These are phyloP conservation scores for Cichorium intybus DNA, from an alignment of 140 eudicot species.

Conservation along the genomic window DNA sequence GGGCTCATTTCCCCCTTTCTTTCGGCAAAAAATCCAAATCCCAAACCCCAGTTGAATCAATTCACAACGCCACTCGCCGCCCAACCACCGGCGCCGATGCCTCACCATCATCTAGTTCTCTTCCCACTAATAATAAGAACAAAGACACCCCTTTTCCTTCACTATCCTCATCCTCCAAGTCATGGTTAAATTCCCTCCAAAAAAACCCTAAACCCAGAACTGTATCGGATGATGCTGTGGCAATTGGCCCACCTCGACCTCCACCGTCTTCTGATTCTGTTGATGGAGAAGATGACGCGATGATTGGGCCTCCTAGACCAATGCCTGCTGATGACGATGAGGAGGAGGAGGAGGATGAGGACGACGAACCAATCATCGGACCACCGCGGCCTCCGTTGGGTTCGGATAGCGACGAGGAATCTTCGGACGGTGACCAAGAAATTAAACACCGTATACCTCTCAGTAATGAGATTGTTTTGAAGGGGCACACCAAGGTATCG, in stretches of 20 bases:
- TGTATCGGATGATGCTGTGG: conserved; percentile 11
- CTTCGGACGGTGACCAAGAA: conserved; percentile 44
- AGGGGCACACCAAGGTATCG: conserved; percentile 88
- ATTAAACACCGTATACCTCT: conserved; percentile 56
- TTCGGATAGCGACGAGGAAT: conserved; percentile 45
- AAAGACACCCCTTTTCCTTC: conserved; percentile 39
- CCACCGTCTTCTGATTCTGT: conserved; percentile 22
- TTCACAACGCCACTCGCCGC: conserved; percentile 92
- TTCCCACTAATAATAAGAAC: conserved; percentile 1
- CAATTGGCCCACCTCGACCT: conserved; percentile 53
- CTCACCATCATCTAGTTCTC: conserved; percentile 4
- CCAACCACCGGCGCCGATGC: conserved; percentile 24
- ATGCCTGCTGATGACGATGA: conserved; percentile 14
- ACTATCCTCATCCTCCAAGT: conserved; percentile 61
- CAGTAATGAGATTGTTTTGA: conserved; percentile 88
- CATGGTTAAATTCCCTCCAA: conserved; percentile 63
- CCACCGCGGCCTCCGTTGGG: conserved; percentile 62
- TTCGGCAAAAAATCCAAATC: conserved; percentile 92
- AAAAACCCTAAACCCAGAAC: conserved; percentile 31
- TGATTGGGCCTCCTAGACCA: conserved; percentile 59
- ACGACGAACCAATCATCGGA: conserved; percentile 39
- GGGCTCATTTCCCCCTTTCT: conserved; percentile 68
- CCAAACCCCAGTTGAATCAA: conserved; percentile 56
- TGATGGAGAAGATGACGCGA: conserved; percentile 23
- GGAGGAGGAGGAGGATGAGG: conserved; percentile 42